Conservation (phyloP, 495 filamentous ascomycete species). For the Glarea lozoyensis region DNA sequence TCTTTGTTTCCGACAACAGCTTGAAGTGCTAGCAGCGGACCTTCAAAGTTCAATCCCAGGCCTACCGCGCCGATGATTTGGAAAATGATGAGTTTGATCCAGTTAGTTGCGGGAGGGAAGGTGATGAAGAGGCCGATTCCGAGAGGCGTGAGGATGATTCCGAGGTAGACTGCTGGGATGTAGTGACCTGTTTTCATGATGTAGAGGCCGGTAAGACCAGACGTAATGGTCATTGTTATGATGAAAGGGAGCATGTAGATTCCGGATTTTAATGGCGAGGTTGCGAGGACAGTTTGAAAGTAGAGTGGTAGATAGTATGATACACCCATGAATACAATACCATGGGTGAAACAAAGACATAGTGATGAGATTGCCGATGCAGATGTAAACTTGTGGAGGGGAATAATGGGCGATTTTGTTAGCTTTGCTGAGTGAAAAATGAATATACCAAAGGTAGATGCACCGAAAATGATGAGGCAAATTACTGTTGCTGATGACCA, state of each 20-base stretch:
- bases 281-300: slow-evolving; percentile 67
- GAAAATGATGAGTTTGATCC: slow-evolving; percentile 42
- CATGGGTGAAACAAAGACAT: slow-evolving; percentile 52
- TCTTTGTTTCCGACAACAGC: slow-evolving; percentile 51
- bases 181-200: slow-evolving; percentile 67
- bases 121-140: slow-evolving; percentile 59
- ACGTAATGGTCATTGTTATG: slow-evolving; percentile 56
- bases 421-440: slow-evolving; percentile 60
- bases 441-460: slow-evolving; percentile 53
- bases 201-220: slow-evolving; percentile 54
- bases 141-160: slow-evolving; percentile 47
- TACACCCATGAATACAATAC: slow-evolving; percentile 63
- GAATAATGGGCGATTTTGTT: slow-evolving; percentile 71
- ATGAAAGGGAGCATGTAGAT: slow-evolving; percentile 73
- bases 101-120: slow-evolving; percentile 38
- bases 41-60: slow-evolving; percentile 59
- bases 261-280: slow-evolving; percentile 63
- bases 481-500: slow-evolving; percentile 71
- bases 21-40: slow-evolving; percentile 74
- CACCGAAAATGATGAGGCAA: slow-evolving; percentile 70
- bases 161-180: slow-evolving; percentile 43
- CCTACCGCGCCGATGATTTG: slow-evolving; percentile 62
- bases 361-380: slow-evolving; percentile 51
- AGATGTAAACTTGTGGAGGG: slow-evolving; percentile 55
- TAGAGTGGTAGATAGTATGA: slow-evolving; percentile 74